Percentiles rank a stretch among this genome's conserved stretches.
Conservation (phyloP, 805 yeast genomes). For the Blastobotrys americana region DNA sequence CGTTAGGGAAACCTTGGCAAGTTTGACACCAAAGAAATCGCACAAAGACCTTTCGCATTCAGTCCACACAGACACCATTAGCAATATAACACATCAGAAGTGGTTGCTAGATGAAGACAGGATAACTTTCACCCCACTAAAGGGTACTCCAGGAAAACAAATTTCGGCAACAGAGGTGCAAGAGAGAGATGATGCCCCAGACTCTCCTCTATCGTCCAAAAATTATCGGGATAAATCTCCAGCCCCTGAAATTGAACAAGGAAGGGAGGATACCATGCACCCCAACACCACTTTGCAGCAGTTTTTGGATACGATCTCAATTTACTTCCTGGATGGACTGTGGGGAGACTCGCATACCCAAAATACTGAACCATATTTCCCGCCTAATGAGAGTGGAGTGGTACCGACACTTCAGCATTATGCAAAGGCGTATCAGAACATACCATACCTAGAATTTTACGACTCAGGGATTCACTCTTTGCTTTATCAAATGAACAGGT, state of each 20-base stretch:
- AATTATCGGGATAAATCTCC: background rate
- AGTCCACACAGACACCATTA: too few relatives aligned
- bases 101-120: background rate
- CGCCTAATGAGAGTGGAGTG: constrained; percentile 12
- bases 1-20: background rate
- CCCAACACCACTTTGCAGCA: constrained; percentile 21
- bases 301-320: constrained; percentile 23
- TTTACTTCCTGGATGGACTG: constrained; percentile 27
- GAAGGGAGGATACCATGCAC: background rate
- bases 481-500: constrained; percentile 43
- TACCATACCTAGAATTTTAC: constrained; percentile 42
- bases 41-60: too few relatives aligned
- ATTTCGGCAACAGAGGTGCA: too few relatives aligned
- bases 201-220: background rate
- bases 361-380: constrained; percentile 18
- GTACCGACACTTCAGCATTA: constrained; percentile 31
- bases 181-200: background rate
- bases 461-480: constrained; percentile 51
- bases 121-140: background rate
- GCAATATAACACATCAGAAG: too few relatives aligned
- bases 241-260: background rate
- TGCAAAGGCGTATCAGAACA: constrained; percentile 34
- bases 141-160: background rate
- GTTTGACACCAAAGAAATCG: background rate
- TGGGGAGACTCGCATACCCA: constrained; percentile 12